Percentiles rank a stretch among this genome's conserved stretches.
phyloP scores from a whole-genome alignment of 768 basidiomycete species.

The Suillus hirtellus region DNA sequence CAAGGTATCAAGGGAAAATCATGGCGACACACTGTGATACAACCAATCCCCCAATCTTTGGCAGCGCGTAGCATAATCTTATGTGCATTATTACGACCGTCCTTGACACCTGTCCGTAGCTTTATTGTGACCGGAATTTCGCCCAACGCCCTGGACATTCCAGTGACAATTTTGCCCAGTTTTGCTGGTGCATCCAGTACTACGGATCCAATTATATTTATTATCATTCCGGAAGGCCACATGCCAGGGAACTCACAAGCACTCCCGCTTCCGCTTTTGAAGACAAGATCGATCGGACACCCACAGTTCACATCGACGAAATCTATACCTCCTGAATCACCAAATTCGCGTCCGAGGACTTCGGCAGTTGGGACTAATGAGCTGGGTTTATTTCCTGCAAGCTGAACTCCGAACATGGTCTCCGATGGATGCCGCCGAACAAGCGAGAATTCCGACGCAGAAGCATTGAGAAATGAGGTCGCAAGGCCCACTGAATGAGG shows the following conservation, averaged over 20 bases:
- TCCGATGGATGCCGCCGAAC: constrained; percentile 89
- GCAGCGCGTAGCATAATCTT: constrained; percentile 85
- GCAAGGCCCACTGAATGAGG: constrained; percentile 84
- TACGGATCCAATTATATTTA: constrained; percentile 28
- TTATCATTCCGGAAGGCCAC: not conserved
- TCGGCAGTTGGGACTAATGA: constrained; percentile 82
- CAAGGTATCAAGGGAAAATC: not conserved
- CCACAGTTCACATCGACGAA: constrained; percentile 97
- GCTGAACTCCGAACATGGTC: constrained; percentile 83
- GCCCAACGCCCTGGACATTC: constrained; percentile 90
- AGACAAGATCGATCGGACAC: constrained; percentile 96
- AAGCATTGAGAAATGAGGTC: constrained; percentile 82
- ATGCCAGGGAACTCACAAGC: constrained; percentile 60
- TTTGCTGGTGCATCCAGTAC: constrained; percentile 84
- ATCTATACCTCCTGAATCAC: constrained; percentile 57
- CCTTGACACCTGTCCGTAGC: constrained; percentile 91
- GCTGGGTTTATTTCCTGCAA: constrained; percentile 86
- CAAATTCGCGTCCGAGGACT: constrained; percentile 66
- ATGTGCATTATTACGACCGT: constrained; percentile 82
- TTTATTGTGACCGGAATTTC: constrained; percentile 91
- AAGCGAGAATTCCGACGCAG: constrained; percentile 93
- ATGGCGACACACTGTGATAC: constrained; percentile 41
- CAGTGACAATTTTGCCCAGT: constrained; percentile 82
- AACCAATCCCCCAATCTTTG: constrained; percentile 47
- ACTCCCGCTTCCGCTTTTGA: constrained; percentile 86